These are phyloP conservation scores for Coemansia reversa DNA, from an alignment of 192 early-diverging fungal species.

Conservation along the genomic window DNA sequence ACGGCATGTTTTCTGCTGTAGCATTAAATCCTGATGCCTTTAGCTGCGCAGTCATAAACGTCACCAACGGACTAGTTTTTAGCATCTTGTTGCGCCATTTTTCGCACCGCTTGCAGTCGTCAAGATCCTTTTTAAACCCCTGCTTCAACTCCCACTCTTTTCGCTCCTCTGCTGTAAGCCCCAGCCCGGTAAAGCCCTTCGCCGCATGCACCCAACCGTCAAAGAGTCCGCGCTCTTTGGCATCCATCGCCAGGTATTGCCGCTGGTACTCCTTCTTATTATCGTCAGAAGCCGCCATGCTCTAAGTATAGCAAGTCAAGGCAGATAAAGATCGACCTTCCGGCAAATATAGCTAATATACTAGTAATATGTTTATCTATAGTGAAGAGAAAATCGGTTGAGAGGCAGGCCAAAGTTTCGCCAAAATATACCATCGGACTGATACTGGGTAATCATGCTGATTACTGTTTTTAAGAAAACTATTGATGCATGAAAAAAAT, in stretches of 20 bases:
- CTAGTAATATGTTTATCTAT: no score
- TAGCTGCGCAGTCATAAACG: conserved; percentile 83
- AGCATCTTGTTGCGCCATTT: conserved; percentile 75
- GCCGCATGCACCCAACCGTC: conserved; percentile 63
- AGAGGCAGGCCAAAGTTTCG: no score
- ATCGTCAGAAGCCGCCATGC: conserved; percentile 16
- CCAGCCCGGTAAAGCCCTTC: conserved; percentile 61
- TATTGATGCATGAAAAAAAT: no score
- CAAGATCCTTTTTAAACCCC: conserved; percentile 53
- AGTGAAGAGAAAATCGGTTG: no score
- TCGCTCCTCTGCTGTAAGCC: conserved; percentile 57
- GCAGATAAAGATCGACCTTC: no score
- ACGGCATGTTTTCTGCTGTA: conserved; percentile 66
- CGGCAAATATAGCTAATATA: no score
- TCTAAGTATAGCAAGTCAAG: no score
- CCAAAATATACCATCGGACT: no score
- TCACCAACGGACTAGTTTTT: conserved; percentile 70
- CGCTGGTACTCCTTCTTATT: conserved; percentile 19
- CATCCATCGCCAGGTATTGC: conserved; percentile 41
- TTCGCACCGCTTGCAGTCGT: conserved; percentile 68
- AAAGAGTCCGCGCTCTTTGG: conserved; percentile 61
- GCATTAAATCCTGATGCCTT: conserved; percentile 63
- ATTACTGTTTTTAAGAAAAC: no score
- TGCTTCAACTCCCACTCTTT: conserved; percentile 26
- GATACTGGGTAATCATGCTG: no score